Evolutionary conservation across 768 basidiomycete species (phyloP), one percentile per base, ranked within the genome.

Genomic region (Xanthoconium purpureum): DNA sequence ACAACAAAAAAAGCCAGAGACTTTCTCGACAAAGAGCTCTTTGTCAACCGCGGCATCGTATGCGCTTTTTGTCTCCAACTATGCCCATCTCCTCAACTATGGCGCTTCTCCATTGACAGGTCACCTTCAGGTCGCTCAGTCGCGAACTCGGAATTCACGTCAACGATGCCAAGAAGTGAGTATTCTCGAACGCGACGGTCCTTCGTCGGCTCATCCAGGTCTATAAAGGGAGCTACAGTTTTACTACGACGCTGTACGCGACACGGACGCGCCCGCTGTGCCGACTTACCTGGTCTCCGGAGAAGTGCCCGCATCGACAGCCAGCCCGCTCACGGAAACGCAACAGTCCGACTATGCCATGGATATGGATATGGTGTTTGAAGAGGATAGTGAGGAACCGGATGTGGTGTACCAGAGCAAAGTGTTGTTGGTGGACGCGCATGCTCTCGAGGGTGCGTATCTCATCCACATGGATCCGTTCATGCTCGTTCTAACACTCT

Each of bases 201-300:
- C 1, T 1, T 33, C 14, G 39, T 50, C 48, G 37, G 50, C 17
- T 35, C n/a, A 7, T n/a, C 24, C 12, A n/a, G 5, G 47, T 40
- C 6, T 15, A 39, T 28, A 50, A 48, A 92, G 91, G 63, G 85
- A 87, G 63, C 78, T 93, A 9, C 81, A 81, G 15, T 64, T 67
- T 1, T 92, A 83, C 63, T 77, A 85, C 63, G 73, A 77, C 9
- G 73, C 78, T 37, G 75, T 77, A 13, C 61, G 60, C 35, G 73
- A 74, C 39, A 75, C 74, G 51, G 53, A 63, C 49, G 18, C 60
- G 18, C 55, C 63, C 2, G 60, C 66, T 3, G 62, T 73, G 30
- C 89, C 91, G n/a, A 91, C 89, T 0, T 91, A 88, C 72, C 71
- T 89, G 37, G 63, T 93, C 13, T 82, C 78, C 14, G 91, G 91